Evolutionary conservation across 2,329 filamentous ascomycete species (phyloP).

Genomic region (Fusarium succisae): DNA sequence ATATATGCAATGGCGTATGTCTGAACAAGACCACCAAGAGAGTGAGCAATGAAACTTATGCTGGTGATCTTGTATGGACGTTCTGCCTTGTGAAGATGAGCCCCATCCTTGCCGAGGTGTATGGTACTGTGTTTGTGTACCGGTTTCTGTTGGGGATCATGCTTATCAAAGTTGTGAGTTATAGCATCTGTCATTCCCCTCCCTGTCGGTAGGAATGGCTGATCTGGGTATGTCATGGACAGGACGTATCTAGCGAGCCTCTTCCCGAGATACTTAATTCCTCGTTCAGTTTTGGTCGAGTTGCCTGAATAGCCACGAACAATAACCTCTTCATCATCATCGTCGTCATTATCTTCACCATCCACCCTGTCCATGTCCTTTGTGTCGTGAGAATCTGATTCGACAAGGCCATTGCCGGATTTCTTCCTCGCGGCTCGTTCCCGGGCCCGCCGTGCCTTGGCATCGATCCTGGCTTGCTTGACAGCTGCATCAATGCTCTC

Average conservation of each 20-base stretch:
- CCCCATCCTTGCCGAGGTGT: conserved; percentile 63
- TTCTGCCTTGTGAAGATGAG: conserved; percentile 57
- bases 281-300: conserved; percentile 88
- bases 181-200: conserved; percentile 60
- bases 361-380: conserved; percentile 47
- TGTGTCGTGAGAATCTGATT: conserved; percentile 27
- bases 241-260: conserved; percentile 91
- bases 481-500: conserved; percentile 93
- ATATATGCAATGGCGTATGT: conserved; percentile 97
- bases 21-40: conserved; percentile 87
- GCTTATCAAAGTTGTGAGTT: conserved; percentile 53
- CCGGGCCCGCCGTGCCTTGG: conserved; percentile 66
- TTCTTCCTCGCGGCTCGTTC: conserved; percentile 51
- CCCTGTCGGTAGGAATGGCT: conserved; percentile 79
- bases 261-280: conserved; percentile 97
- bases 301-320: conserved; percentile 92
- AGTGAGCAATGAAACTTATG: conserved; percentile 95
- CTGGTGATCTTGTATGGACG: conserved; percentile 86
- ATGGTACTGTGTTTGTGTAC: conserved; percentile 71
- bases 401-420: neutral
- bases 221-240: conserved; percentile 90
- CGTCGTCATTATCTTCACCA: conserved; percentile 54
- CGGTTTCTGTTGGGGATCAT: conserved; percentile 57
- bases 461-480: conserved; percentile 76
- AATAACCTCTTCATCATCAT: conserved; percentile 85